Base-by-base conservation (phyloP, 805 yeast species). In the Metschnikowia orientalis region DNA sequence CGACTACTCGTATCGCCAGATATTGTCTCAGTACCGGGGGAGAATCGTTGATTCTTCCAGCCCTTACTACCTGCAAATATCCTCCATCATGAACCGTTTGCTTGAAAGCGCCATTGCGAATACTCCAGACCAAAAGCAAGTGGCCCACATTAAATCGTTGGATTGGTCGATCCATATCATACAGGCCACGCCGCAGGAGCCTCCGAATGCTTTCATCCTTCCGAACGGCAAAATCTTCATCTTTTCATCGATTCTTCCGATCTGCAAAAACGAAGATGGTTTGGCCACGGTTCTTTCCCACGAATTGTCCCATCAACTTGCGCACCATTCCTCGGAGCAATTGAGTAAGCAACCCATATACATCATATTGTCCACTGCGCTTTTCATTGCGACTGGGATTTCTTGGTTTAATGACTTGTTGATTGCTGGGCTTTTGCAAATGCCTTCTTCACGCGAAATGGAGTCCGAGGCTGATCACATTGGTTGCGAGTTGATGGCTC, bases 211-310 rank as follows among this genome's bases (percentile, higher is more conserved):
- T 1, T 90, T 92, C 60, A 95, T 92, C 12, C 66, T 92, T 21
- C 97, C 97, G 13, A 90, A 92, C 40, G 98, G 98, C 5, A 89
- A 89, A 56, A 95, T 92, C 26, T 92, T 92, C 59, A 88, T 92
- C 12, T 86, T 84, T 51, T 69, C 81, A 28, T 75, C 84, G 7
- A 85, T 92, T 24, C 54, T 92, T 28, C 82, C 84, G 1, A 75
- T 92, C 18, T 81, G 95, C 55, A 61, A 64, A 16, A 79, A 84
- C 51, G 94, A 87, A 32, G 94, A 87, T 54, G 97, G 96, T 2
- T 60, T 92, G 27, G 97, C 97, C n/a, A 88, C 97, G 0, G 96
- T 92, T 2, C 63, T 92, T 28, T 68, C 95, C 0, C 99, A 92
- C 55, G 99, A 92, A 50, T 74, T 89, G 35, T 89, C 96, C 0